These are phyloP conservation scores for Stramenopiles sp. DNA, from an alignment of 352 stramenopile genomes.

Conservation along the genomic window DNA sequence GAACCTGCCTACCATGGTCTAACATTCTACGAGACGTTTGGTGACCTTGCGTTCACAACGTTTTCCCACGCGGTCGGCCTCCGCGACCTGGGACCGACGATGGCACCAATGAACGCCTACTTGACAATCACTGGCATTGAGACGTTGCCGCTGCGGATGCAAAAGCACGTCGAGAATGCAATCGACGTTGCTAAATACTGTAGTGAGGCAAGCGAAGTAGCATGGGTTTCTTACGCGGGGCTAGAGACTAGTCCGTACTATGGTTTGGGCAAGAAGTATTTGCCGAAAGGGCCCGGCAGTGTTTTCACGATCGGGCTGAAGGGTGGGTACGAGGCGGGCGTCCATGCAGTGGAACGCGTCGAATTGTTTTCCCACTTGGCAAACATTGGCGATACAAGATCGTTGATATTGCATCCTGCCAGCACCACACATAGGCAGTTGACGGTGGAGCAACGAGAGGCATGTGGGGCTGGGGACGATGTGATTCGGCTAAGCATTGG, in stretches of 20 bases:
- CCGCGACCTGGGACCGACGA: constrained; percentile 18
- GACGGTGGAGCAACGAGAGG: background rate
- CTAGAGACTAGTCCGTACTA: background rate
- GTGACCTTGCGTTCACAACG: constrained; percentile 17
- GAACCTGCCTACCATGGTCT: constrained; percentile 38
- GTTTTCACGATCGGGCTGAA: background rate
- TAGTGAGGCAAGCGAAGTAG: background rate
- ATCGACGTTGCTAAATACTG: background rate
- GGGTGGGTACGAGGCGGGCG: background rate
- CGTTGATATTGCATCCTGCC: background rate
- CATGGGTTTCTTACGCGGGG: background rate
- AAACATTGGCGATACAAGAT: background rate
- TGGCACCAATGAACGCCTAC: background rate
- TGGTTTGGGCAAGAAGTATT: background rate
- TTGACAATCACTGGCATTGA: background rate
- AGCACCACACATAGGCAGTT: constrained; percentile 7
- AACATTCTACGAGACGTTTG: constrained; percentile 20
- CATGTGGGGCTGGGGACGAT: background rate
- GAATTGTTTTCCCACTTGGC: background rate
- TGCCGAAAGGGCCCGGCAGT: background rate
- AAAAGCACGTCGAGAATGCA: background rate
- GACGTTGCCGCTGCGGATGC: background rate
- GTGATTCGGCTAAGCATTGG: background rate
- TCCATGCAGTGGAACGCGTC: background rate
- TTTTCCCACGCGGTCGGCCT: constrained; percentile 13